A percentile compares a stretch with the other conserved stretches of the same genome.
Conservation (phyloP, 768 basidiomycete species). For the Sistotremastrum niveocremeum region DNA sequence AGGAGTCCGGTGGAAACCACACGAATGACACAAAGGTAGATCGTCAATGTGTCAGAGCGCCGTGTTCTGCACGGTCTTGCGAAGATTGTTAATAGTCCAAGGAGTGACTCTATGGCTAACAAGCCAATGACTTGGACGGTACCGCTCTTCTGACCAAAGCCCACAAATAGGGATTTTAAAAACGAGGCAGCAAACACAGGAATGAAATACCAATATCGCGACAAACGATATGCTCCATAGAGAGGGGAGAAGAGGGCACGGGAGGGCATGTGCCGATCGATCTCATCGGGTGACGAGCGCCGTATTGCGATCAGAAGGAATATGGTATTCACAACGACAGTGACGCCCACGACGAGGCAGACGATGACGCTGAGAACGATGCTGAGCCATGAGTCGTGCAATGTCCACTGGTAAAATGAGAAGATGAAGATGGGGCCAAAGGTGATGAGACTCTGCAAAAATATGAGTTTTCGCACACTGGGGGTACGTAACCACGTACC, state of each 20-base stretch:
- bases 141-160: slow-evolving; percentile 46
- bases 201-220: slow-evolving; percentile 56
- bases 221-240: slow-evolving; percentile 50
- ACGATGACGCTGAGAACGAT: slow-evolving; percentile 64
- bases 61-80: slow-evolving; percentile 49
- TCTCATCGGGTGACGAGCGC: slow-evolving; percentile 24
- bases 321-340: slow-evolving; percentile 34
- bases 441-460: slow-evolving; percentile 42
- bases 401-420: slow-evolving; percentile 81
- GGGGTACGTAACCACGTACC: slow-evolving; percentile 27
- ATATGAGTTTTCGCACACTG: not conserved
- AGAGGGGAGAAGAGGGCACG: slow-evolving; percentile 40
- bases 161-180: slow-evolving; percentile 60
- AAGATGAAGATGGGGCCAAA: slow-evolving; percentile 65
- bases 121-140: slow-evolving; percentile 56
- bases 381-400: slow-evolving; percentile 79
- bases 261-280: slow-evolving; percentile 22
- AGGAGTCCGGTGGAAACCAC: slow-evolving; percentile 57
- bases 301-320: slow-evolving; percentile 34
- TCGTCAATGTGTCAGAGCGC: slow-evolving; percentile 57
- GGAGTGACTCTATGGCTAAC: slow-evolving; percentile 48
- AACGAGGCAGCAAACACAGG: slow-evolving; percentile 43
- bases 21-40: slow-evolving; percentile 53
- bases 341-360: slow-evolving; percentile 34
- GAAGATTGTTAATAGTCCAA: slow-evolving; percentile 22